These are phyloP conservation scores for Raffaelea arxii DNA, from an alignment of 2,329 filamentous ascomycete genomes.

Conservation along the genomic window DNA sequence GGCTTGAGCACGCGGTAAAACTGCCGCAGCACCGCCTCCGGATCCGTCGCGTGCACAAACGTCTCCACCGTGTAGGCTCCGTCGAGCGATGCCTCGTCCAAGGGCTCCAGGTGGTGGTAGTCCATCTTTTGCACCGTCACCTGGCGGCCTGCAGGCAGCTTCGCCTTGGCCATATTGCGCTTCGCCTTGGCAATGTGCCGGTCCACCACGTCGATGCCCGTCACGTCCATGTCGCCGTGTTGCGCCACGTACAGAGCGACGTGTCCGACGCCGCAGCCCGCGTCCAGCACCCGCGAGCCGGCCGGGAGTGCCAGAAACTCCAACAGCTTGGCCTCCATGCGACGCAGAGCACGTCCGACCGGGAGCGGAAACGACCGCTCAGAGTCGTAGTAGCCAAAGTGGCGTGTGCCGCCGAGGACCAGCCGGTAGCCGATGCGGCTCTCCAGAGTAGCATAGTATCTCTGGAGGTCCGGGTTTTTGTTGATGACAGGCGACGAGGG, in stretches of 20 bases:
- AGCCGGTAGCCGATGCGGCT: slow-evolving; percentile 32
- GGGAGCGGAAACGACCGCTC: slow-evolving; percentile 39
- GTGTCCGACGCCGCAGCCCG: slow-evolving; percentile 38
- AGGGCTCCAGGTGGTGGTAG: slow-evolving; percentile 38
- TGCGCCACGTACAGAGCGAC: slow-evolving; percentile 39
- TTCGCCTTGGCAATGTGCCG: slow-evolving; percentile 34
- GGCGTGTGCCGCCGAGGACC: slow-evolving; percentile 35
- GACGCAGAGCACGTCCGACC: slow-evolving; percentile 27
- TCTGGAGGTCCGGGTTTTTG: slow-evolving; percentile 27
- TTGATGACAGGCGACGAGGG: slow-evolving; percentile 25
- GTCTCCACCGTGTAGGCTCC: slow-evolving; percentile 48
- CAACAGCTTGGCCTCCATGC: slow-evolving; percentile 40
- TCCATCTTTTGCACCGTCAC: slow-evolving; percentile 33
- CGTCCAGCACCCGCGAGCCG: slow-evolving; percentile 38
- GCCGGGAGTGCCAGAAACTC: slow-evolving; percentile 24
- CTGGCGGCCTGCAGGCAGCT: slow-evolving; percentile 20
- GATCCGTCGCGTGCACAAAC: slow-evolving; percentile 42
- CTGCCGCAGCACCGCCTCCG: slow-evolving; percentile 29
- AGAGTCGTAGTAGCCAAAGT: slow-evolving; percentile 39
- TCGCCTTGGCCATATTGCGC: slow-evolving; percentile 25
- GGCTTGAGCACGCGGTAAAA: slow-evolving; percentile 38
- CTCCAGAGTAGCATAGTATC: slow-evolving; percentile 36
- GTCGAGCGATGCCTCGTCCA: slow-evolving; percentile 30
- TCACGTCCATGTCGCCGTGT: slow-evolving; percentile 25
- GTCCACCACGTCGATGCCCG: slow-evolving; percentile 38